Conservation (phyloP, 768 basidiomycete species). For the Serendipita vermifera region DNA sequence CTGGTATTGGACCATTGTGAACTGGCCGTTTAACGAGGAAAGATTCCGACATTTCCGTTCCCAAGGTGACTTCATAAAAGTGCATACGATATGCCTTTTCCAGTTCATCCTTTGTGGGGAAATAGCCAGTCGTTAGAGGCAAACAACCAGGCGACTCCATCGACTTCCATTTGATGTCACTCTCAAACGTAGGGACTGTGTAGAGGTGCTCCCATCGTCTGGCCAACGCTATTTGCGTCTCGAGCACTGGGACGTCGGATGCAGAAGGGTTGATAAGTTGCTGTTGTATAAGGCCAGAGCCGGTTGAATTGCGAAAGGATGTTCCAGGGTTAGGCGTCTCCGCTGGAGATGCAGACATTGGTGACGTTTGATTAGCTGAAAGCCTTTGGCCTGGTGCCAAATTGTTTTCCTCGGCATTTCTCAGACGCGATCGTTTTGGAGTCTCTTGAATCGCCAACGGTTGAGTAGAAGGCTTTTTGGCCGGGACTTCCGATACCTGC, state of each 20-base stretch:
- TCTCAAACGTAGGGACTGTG: slow-evolving; percentile 56
- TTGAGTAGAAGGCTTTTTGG: neutral
- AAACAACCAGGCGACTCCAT: slow-evolving; percentile 76
- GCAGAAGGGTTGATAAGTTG: slow-evolving; percentile 54
- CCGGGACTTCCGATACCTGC: too few relatives aligned
- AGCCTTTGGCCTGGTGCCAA: slow-evolving; percentile 10
- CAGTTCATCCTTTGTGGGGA: slow-evolving; percentile 63
- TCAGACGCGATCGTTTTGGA: neutral
- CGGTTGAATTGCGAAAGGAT: neutral
- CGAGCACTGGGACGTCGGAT: slow-evolving; percentile 42
- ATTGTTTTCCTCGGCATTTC: neutral
- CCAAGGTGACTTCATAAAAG: slow-evolving; percentile 77
- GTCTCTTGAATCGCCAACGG: neutral
- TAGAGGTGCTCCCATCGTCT: slow-evolving; percentile 83
- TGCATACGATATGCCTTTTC: slow-evolving; percentile 68
- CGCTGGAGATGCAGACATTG: neutral
- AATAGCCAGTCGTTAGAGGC: slow-evolving; percentile 81
- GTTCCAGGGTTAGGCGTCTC: slow-evolving; percentile 3
- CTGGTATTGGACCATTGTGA: slow-evolving; percentile 14
- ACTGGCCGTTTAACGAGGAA: slow-evolving; percentile 66
- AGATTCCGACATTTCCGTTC: slow-evolving; percentile 61
- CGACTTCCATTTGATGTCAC: slow-evolving; percentile 86
- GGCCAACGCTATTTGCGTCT: slow-evolving; percentile 60
- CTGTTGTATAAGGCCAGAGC: slow-evolving; percentile 10
- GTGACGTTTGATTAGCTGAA: neutral